A percentile compares a stretch with the other conserved stretches of the same genome.
Conservation (phyloP, 768 basidiomycete genomes). For the Lactifluus volemus region DNA sequence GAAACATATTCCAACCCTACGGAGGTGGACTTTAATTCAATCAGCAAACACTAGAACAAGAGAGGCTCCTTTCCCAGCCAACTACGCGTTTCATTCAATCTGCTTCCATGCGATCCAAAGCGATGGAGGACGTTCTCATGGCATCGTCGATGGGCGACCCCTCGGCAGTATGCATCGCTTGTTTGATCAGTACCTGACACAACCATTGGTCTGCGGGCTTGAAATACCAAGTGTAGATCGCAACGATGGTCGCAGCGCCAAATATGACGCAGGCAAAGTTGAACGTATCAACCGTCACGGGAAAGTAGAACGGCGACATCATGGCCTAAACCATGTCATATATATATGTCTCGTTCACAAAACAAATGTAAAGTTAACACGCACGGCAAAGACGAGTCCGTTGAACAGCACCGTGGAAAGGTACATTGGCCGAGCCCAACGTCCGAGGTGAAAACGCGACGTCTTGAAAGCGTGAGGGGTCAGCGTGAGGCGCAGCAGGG, state of each 20-base stretch:
- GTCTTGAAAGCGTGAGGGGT: slow-evolving; percentile 68
- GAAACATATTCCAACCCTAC: too few relatives aligned
- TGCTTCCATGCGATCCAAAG: neutral
- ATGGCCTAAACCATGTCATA: slow-evolving; percentile 48
- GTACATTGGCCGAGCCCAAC: slow-evolving; percentile 60
- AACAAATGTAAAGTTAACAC: slow-evolving; percentile 21
- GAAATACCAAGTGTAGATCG: slow-evolving; percentile 67
- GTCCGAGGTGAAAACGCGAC: slow-evolving; percentile 67
- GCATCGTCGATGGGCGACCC: slow-evolving; percentile 4
- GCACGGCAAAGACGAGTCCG: slow-evolving; percentile 59
- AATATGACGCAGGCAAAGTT: slow-evolving; percentile 84
- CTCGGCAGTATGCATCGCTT: slow-evolving; percentile 32
- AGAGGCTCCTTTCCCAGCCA: too few relatives aligned
- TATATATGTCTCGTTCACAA: too few relatives aligned
- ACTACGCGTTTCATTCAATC: neutral
- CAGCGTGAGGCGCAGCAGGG: slow-evolving; percentile 63
- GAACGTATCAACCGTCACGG: slow-evolving; percentile 65
- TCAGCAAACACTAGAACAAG: neutral
- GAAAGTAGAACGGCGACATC: slow-evolving; percentile 84
- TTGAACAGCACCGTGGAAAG: slow-evolving; percentile 63
- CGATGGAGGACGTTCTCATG: neutral
- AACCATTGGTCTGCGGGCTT: slow-evolving; percentile 78
- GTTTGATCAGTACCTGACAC: slow-evolving; percentile 49
- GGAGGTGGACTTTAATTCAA: too few relatives aligned
- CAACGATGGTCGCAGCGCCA: slow-evolving; percentile 69